Percentiles rank a stretch among this genome's conserved stretches.
phyloP scores from a whole-genome alignment of 768 basidiomycete genomes.

The Tulasnella sp. region DNA sequence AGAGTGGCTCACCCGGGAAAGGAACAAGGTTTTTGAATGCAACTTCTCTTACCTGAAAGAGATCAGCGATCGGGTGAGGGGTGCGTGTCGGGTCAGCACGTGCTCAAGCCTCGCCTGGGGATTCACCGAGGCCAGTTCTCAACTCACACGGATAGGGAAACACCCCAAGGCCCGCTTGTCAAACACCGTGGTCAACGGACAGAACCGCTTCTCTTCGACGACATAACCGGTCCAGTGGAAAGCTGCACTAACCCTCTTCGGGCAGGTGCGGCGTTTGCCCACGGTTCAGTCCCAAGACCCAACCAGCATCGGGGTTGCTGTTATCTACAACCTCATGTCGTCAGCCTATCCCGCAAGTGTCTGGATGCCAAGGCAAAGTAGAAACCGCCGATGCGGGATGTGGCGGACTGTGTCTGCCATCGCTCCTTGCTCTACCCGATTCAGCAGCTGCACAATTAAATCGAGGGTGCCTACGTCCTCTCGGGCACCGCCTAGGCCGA shows the following conservation, averaged over 20 bases:
- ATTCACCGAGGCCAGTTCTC: slow-evolving; percentile 4
- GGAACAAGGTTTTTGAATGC: slow-evolving; percentile 15
- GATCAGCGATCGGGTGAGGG: slow-evolving; percentile 9
- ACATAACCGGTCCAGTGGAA: neutral
- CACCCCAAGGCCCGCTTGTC: neutral
- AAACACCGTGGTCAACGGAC: slow-evolving; percentile 1
- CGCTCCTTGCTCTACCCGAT: neutral
- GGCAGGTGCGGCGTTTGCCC: neutral
- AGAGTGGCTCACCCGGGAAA: neutral
- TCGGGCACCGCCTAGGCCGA: neutral
- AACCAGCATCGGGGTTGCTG: neutral
- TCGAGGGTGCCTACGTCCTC: neutral
- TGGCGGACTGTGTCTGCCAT: neutral
- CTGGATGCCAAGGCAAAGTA: neutral
- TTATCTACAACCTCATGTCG: neutral
- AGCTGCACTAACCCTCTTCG: neutral
- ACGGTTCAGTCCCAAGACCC: neutral
- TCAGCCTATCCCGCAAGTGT: neutral
- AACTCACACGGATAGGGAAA: neutral
- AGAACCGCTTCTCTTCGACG: neutral
- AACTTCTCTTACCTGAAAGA: slow-evolving; percentile 7
- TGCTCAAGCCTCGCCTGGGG: neutral
- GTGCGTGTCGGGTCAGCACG: slow-evolving; percentile 11
- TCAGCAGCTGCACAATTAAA: neutral
- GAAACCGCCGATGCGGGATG: neutral